Conservation (phyloP, 2,329 filamentous ascomycete genomes). For the Penicillium capsulatum region DNA sequence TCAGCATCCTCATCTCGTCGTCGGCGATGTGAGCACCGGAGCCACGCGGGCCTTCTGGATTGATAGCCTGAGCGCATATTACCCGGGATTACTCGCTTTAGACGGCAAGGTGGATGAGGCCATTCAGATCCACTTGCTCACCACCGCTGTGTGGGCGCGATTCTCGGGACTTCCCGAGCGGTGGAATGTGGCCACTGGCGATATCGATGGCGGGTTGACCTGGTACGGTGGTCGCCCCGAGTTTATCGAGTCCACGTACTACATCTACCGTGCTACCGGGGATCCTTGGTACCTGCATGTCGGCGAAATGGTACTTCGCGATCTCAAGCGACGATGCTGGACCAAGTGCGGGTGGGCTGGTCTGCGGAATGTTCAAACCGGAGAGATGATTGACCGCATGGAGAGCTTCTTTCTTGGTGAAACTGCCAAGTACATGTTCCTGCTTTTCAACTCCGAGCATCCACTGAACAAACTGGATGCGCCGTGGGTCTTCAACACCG, state of each 20-base stretch:
- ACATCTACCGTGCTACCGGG: constrained; percentile 86
- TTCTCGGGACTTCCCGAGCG: constrained; percentile 92
- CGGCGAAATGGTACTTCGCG: constrained; percentile 88
- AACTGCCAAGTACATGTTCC: constrained; percentile 90
- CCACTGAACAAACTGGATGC: constrained; percentile 82
- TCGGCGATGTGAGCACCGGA: constrained; percentile 82
- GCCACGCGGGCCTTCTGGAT: constrained; percentile 90
- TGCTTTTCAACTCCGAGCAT: constrained; percentile 82
- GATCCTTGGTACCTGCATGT: constrained; percentile 97
- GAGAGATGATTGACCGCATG: constrained; percentile 90
- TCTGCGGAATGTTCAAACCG: constrained; percentile 73
- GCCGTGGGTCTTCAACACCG: constrained; percentile 89
- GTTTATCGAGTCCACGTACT: constrained; percentile 95
- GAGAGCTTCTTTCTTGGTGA: constrained; percentile 98
- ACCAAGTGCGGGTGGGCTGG: constrained; percentile 91
- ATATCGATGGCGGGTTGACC: constrained; percentile 77
- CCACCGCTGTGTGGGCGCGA: constrained; percentile 89
- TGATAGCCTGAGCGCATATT: constrained; percentile 92
- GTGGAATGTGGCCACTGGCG: constrained; percentile 81
- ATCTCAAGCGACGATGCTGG: constrained; percentile 85
- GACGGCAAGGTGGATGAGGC: constrained; percentile 90
- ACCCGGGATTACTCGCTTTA: constrained; percentile 79
- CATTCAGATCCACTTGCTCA: constrained; percentile 81
- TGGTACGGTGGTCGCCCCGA: constrained; percentile 97
- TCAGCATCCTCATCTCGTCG: constrained; percentile 88